Evolutionary conservation across 306 rosid genomes (phyloP).

Genomic region (Inga leiocalycina): DNA sequence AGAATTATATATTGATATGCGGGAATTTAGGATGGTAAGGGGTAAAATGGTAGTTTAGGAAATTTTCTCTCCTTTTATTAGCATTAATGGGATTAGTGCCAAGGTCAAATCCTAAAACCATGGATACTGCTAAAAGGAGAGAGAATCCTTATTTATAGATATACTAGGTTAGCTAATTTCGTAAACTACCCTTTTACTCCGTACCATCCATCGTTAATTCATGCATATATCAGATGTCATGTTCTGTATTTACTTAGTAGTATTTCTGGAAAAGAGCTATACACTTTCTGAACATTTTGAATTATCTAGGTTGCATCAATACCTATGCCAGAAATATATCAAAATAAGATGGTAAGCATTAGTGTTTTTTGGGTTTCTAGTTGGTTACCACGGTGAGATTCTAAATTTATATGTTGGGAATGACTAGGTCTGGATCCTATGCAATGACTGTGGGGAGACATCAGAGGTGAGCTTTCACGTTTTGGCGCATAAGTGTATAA

Average conservation of each 20-base stretch:
- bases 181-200: too few relatives aligned
- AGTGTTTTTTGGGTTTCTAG: not conserved
- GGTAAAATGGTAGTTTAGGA: too few relatives aligned
- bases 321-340: constrained; percentile 38
- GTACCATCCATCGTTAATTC: too few relatives aligned
- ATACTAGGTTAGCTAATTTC: too few relatives aligned
- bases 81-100: too few relatives aligned
- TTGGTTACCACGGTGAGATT: not conserved
- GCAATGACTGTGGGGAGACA: constrained; percentile 72
- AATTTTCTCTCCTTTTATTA: too few relatives aligned
- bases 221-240: not conserved
- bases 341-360: constrained; percentile 35
- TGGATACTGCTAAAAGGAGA: too few relatives aligned
- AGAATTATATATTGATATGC: not conserved
- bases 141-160: too few relatives aligned
- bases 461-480: constrained; percentile 61
- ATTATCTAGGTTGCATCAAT: constrained; percentile 40
- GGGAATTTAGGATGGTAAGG: too few relatives aligned
- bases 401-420: not conserved
- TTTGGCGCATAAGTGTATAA: constrained; percentile 45
- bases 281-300: not conserved
- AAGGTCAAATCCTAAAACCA: too few relatives aligned
- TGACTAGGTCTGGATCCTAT: constrained; percentile 70
- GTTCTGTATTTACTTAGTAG: not conserved
- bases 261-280: constrained; percentile 6